Percentiles rank a stretch among this genome's conserved stretches.
Evolutionary conservation across 176 grass and related monocot species (phyloP).

Genomic region (Carex parvula): DNA sequence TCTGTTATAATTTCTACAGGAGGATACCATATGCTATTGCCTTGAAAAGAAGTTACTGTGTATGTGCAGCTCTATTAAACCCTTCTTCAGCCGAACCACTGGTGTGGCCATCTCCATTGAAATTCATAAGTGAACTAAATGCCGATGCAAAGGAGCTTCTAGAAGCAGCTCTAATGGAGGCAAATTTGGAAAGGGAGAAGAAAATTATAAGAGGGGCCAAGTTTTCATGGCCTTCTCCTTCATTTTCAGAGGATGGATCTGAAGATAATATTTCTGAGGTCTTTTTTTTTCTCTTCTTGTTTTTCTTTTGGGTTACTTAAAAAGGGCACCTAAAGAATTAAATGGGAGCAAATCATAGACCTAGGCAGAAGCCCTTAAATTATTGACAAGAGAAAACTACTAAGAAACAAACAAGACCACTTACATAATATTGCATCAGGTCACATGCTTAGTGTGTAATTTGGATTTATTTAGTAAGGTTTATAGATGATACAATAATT

Average conservation of each 20-base stretch:
- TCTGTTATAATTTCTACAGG: conserved; percentile 28
- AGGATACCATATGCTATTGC: conserved; percentile 47
- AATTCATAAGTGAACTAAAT: conserved; percentile 53
- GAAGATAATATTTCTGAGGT: conserved; percentile 47
- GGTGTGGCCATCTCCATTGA: conserved; percentile 53
- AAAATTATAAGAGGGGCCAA: conserved; percentile 44
- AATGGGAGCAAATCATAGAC: neutral
- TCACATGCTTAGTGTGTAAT: neutral
- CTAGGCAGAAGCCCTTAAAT: neutral
- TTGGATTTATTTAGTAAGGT: neutral
- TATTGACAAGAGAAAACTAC: neutral
- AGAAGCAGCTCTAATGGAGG: conserved; percentile 48
- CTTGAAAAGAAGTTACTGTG: conserved; percentile 30
- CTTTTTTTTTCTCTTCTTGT: neutral
- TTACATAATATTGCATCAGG: neutral
- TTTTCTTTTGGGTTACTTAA: neutral
- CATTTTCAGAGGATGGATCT: conserved; percentile 31
- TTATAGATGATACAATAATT: neutral
- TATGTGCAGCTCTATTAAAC: conserved; percentile 47
- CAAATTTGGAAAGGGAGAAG: conserved; percentile 52
- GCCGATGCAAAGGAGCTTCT: conserved; percentile 38
- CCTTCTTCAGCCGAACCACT: conserved; percentile 44
- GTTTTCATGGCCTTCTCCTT: conserved; percentile 34
- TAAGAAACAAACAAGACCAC: neutral
- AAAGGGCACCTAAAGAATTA: neutral